Percentiles rank a stretch among this genome's conserved stretches.
Evolutionary conservation across 495 filamentous ascomycete genomes (phyloP).

Genomic region (Lichenothelia convexa): DNA sequence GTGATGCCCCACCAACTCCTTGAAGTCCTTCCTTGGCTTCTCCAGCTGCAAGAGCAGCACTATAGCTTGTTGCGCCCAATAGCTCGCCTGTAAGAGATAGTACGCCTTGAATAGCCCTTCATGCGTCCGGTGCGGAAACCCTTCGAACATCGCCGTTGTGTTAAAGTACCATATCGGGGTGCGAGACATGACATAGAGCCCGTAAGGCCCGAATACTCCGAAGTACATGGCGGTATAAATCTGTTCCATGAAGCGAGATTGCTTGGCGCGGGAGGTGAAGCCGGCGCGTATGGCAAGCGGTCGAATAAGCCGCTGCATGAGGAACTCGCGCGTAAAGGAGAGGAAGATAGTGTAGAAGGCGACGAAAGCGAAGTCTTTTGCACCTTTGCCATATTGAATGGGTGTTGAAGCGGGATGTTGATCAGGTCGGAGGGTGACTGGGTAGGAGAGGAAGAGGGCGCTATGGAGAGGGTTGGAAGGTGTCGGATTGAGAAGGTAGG

Average conservation of each 20-base stretch:
- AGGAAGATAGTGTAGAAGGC: conserved; percentile 78
- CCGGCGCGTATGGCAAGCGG: conserved; percentile 55
- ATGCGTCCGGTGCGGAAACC: conserved; percentile 74
- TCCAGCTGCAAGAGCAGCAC: conserved; percentile 79
- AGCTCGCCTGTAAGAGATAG: conserved; percentile 86
- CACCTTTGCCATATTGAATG: conserved; percentile 78
- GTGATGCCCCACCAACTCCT: conserved; percentile 86
- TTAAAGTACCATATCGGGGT: conserved; percentile 98
- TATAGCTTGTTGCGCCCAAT: conserved; percentile 92
- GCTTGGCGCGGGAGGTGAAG: conserved; percentile 58
- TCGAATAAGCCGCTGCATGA: conserved; percentile 84
- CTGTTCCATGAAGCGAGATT: conserved; percentile 92
- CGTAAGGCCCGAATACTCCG: conserved; percentile 62
- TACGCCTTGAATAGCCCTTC: conserved; percentile 87
- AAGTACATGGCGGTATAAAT: conserved; percentile 97
- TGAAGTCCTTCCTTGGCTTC: conserved; percentile 91
- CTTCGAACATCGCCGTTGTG: conserved; percentile 76
- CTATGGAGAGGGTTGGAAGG: conserved; percentile 64
- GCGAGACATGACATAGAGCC: conserved; percentile 79
- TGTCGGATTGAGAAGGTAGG: conserved; percentile 64
- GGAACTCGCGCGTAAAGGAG: conserved; percentile 85
- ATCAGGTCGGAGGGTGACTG: conserved; percentile 34
- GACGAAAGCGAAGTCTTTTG: conserved; percentile 69
- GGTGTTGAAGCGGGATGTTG: conserved; percentile 23
- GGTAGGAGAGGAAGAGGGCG: conserved; percentile 90